Percentiles rank a stretch among this genome's conserved stretches.
Conservation (phyloP, 139 green algal genomes). For the Chlorella vulgaris region DNA sequence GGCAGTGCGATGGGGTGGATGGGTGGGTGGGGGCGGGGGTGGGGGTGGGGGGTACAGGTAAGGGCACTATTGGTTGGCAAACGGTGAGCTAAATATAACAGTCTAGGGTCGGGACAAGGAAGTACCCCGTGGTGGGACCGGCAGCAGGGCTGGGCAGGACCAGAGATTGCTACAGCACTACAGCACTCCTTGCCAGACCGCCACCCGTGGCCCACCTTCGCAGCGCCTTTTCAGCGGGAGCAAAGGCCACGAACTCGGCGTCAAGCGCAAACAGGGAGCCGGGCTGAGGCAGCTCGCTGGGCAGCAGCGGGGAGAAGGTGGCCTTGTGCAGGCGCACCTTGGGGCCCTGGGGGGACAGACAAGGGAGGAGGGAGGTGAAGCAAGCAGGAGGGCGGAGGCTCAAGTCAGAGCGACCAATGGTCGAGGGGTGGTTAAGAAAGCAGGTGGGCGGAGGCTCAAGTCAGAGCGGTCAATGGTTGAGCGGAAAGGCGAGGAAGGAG, state of each 20-base stretch:
- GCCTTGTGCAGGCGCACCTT: conserved; percentile 32
- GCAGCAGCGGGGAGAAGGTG: conserved; percentile 70
- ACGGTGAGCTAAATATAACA: too few species aligned
- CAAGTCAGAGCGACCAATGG: neutral
- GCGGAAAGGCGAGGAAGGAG: neutral
- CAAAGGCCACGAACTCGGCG: conserved; percentile 91
- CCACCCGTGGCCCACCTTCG: neutral
- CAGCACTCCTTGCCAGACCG: too few species aligned
- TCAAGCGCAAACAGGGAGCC: conserved; percentile 88
- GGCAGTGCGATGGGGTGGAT: neutral
- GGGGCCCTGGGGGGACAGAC: conserved; percentile 36
- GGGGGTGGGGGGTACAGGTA: too few species aligned
- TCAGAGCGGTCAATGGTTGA: neutral
- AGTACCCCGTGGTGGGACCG: too few species aligned
- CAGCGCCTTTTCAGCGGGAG: conserved; percentile 59
- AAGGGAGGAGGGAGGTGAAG: neutral
- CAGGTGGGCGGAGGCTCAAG: neutral
- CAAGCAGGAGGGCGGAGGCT: neutral
- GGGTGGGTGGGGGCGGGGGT: neutral
- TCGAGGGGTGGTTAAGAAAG: neutral
- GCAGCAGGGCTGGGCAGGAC: too few species aligned
- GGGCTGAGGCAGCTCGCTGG: conserved; percentile 57
- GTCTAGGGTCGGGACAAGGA: too few species aligned
- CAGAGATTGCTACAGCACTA: too few species aligned
- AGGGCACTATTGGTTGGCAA: too few species aligned